Conservation (phyloP, 345 rosid genomes). For the Aethionema arabicum region DNA sequence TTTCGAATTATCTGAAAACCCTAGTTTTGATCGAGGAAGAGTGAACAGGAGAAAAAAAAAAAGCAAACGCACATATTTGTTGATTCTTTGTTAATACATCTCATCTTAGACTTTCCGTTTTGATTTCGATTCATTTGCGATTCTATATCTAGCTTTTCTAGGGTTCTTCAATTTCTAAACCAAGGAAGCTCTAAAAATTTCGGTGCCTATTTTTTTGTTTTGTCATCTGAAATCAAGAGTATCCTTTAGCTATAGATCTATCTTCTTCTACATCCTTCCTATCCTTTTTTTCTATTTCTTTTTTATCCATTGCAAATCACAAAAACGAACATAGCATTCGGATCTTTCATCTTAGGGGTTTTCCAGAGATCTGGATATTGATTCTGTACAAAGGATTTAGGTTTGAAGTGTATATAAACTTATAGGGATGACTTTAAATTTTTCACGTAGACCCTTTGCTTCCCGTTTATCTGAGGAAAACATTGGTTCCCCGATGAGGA, state of each 20-base stretch:
- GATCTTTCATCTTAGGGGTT: constrained; percentile 25
- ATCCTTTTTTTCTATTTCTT: not conserved
- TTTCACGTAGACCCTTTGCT: constrained; percentile 66
- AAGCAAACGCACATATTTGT: constrained; percentile 15
- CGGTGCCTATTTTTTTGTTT: constrained; percentile 46
- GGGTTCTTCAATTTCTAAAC: constrained; percentile 21
- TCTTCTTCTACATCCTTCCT: not conserved
- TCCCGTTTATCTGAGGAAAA: constrained; percentile 64
- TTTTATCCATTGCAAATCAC: no score
- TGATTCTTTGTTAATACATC: constrained; percentile 38
- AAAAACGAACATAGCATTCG: constrained; percentile 17
- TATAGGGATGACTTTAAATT: constrained; percentile 77
- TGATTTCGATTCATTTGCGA: not conserved
- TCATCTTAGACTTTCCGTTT: constrained; percentile 22
- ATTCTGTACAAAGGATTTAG: constrained; percentile 27
- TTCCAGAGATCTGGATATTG: constrained; percentile 23
- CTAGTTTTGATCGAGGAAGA: constrained; percentile 32
- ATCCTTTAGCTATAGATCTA: constrained; percentile 35
- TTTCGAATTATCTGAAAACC: constrained; percentile 31
- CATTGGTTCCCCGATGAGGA: constrained; percentile 66
- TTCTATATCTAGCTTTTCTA: constrained; percentile 9
- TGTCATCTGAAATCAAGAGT: constrained; percentile 48
- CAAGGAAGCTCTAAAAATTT: constrained; percentile 37
- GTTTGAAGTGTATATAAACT: constrained; percentile 26
- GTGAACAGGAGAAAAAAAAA: not conserved